phyloP scores from a whole-genome alignment of 768 basidiomycete genomes.

The Naematelia aurantialba region DNA sequence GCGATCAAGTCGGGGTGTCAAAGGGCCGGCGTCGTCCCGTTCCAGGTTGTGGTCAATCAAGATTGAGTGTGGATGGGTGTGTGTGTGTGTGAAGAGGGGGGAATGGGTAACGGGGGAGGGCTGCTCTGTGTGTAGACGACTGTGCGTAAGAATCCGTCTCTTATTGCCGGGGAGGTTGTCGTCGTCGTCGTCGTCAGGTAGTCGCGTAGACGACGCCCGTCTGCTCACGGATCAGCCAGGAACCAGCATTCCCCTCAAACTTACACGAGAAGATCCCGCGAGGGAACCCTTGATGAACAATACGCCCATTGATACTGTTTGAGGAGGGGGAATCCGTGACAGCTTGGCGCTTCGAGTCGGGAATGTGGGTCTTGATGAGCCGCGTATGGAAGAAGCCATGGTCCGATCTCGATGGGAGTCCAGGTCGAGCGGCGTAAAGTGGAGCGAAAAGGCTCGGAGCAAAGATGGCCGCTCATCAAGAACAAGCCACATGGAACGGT shows the following conservation, averaged over 20 bases:
- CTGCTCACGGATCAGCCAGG: background rate
- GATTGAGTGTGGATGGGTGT: background rate
- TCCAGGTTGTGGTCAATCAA: background rate
- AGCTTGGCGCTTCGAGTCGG: too few relatives aligned
- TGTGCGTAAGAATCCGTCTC: background rate
- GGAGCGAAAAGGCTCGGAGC: background rate
- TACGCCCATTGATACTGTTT: too few relatives aligned
- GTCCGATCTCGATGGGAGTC: too few relatives aligned
- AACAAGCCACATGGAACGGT: background rate
- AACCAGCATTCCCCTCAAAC: background rate
- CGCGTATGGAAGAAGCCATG: background rate
- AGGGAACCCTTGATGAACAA: background rate
- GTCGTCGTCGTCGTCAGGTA: too few relatives aligned
- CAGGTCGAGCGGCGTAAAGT: too few relatives aligned
- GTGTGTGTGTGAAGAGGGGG: background rate
- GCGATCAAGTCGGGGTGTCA: background rate
- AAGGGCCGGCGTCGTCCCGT: background rate
- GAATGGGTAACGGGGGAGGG: background rate
- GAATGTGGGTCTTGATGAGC: too few relatives aligned
- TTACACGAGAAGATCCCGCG: background rate
- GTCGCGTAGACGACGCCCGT: too few relatives aligned
- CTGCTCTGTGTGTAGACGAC: background rate
- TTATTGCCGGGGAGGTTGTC: background rate
- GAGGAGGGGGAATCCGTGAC: too few relatives aligned
- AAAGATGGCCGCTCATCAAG: background rate